Evolutionary conservation across 306 rosid species (phyloP).

Genomic region (Cucumis sativus): DNA sequence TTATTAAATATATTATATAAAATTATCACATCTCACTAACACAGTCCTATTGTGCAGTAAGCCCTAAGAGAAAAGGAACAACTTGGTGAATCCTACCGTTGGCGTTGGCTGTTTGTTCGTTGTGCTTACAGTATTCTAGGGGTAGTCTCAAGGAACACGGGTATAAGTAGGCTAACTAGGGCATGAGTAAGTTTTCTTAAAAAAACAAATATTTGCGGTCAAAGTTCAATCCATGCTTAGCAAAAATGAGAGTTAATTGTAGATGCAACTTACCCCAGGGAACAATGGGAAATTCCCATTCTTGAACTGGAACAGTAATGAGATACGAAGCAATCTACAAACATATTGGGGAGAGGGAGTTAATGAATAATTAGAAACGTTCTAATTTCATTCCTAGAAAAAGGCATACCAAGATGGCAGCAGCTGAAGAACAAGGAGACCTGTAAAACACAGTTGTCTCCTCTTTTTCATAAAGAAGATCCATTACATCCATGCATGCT

Average conservation of each 20-base stretch:
- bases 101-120: background rate
- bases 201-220: background rate
- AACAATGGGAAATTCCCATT: conserved; percentile 71
- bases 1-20: too few relatives aligned
- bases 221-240: background rate
- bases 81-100: background rate
- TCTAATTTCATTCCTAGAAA: background rate
- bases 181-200: too few relatives aligned
- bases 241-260: background rate
- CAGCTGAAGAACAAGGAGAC: conserved; percentile 57
- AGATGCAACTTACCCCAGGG: conserved; percentile 59
- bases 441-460: conserved; percentile 36
- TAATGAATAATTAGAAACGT: background rate
- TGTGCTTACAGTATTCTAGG: background rate
- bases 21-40: background rate
- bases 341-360: background rate
- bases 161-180: too few relatives aligned
- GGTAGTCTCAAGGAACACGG: background rate
- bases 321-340: conserved; percentile 64
- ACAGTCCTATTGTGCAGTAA: background rate
- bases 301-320: conserved; percentile 63
- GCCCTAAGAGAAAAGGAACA: background rate
- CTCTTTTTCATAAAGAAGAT: conserved; percentile 74
- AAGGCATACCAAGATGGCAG: conserved; percentile 55
- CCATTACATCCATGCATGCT: conserved; percentile 76